Conservation (phyloP, 176 grass and related monocot genomes). For the Rhynchospora pubera region DNA sequence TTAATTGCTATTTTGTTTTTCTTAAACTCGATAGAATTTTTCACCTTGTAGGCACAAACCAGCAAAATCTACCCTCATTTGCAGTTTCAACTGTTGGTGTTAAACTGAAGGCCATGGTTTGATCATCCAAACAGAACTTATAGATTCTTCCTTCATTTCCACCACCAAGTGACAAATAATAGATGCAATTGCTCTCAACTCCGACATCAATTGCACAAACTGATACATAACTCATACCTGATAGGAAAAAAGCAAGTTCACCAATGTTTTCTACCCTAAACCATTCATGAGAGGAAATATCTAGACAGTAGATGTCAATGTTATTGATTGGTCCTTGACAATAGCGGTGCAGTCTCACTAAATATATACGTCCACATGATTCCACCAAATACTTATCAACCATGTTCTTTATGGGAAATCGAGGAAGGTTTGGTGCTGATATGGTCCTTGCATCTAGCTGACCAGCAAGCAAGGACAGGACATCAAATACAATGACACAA, state of each 20-base stretch:
- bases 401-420: background rate
- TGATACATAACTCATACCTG: background rate
- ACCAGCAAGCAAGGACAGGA: background rate
- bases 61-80: background rate
- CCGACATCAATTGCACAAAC: background rate
- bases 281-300: background rate
- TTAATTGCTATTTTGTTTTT: too few relatives aligned
- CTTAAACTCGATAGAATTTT: background rate
- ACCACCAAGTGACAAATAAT: background rate
- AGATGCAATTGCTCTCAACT: background rate
- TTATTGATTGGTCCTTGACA: background rate
- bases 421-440: background rate
- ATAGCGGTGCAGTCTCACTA: background rate
- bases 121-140: constrained; percentile 10
- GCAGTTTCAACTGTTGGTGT: background rate
- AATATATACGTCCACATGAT: background rate
- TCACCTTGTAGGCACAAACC: constrained; percentile 4
- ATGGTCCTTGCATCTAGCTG: background rate
- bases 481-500: background rate
- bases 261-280: background rate
- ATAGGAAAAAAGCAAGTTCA: background rate
- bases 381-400: background rate
- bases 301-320: background rate
- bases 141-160: background rate
- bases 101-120: background rate